A percentile compares a stretch with the other conserved stretches of the same genome.
Evolutionary conservation across 495 filamentous ascomycete genomes (phyloP).

Genomic region (Penicillium lividum): DNA sequence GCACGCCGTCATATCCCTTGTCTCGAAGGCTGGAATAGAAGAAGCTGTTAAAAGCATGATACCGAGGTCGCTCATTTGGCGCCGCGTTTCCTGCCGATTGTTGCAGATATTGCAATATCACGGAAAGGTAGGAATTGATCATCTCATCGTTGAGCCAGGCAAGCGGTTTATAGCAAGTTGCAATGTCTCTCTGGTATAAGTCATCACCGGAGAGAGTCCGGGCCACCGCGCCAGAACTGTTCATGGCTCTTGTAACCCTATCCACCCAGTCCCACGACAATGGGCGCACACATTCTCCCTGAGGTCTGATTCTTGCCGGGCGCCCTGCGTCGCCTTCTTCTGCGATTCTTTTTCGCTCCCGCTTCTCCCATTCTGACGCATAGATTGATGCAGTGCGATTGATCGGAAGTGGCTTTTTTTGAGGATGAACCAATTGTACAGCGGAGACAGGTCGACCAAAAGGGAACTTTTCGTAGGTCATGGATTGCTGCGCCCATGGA

Average conservation of each 20-base stretch:
- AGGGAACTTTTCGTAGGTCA: constrained; percentile 17
- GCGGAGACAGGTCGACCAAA: constrained; percentile 41
- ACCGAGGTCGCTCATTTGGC: constrained; percentile 57
- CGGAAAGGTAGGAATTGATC: constrained; percentile 66
- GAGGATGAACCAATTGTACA: constrained; percentile 34
- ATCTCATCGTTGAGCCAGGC: constrained; percentile 85
- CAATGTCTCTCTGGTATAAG: constrained; percentile 63
- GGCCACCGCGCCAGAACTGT: constrained; percentile 33
- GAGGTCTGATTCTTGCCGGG: constrained; percentile 23
- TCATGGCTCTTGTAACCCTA: constrained; percentile 37
- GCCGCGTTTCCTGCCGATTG: constrained; percentile 44
- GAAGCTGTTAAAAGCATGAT: constrained; percentile 69
- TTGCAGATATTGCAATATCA: constrained; percentile 62
- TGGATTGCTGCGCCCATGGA: constrained; percentile 24
- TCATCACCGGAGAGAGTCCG: constrained; percentile 55
- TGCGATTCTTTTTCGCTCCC: constrained; percentile 15
- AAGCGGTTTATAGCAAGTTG: constrained; percentile 49
- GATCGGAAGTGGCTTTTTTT: constrained; percentile 27
- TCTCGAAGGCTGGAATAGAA: constrained; percentile 66
- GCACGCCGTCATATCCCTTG: constrained; percentile 49
- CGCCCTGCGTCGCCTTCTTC: constrained; percentile 17
- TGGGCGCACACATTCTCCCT: constrained; percentile 42
- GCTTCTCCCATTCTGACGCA: constrained; percentile 31
- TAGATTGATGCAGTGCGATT: constrained; percentile 39
- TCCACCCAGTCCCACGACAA: constrained; percentile 49